These are phyloP conservation scores for Ophiognomonia clavigignenti-juglandacearum DNA, from an alignment of 2,329 filamentous ascomycete species.

Conservation along the genomic window DNA sequence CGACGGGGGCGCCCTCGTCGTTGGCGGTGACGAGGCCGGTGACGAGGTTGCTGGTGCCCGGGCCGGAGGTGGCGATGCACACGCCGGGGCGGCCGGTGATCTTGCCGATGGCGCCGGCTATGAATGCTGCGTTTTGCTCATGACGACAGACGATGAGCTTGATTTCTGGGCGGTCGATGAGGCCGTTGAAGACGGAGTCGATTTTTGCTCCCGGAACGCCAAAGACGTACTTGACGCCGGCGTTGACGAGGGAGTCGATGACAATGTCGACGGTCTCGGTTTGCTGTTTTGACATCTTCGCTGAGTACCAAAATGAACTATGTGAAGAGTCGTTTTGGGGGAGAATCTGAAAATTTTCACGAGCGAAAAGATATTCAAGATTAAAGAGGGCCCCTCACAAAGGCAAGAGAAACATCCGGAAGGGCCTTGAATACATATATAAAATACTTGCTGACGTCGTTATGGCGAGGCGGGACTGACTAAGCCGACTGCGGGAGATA, in stretches of 20 bases:
- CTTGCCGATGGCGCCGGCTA: slow-evolving; percentile 40
- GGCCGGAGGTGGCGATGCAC: slow-evolving; percentile 41
- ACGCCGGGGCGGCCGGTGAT: slow-evolving; percentile 41
- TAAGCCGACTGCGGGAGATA: not conserved
- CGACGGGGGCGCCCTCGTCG: slow-evolving; percentile 41
- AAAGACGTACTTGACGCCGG: slow-evolving; percentile 40
- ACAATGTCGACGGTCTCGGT: slow-evolving; percentile 25
- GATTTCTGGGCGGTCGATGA: slow-evolving; percentile 41
- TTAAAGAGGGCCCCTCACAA: too few relatives aligned
- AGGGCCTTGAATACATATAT: too few relatives aligned
- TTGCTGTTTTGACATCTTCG: too few relatives aligned
- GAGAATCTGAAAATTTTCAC: not conserved
- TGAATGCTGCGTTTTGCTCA: slow-evolving; percentile 46
- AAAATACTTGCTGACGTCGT: not conserved
- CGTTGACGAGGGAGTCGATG: slow-evolving; percentile 26
- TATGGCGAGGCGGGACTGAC: not conserved
- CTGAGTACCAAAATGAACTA: not conserved
- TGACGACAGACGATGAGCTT: slow-evolving; percentile 41
- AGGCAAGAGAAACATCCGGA: too few relatives aligned
- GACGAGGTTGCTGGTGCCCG: slow-evolving; percentile 40
- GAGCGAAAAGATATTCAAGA: not conserved
- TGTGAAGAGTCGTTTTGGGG: not conserved
- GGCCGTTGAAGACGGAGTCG: slow-evolving; percentile 41
- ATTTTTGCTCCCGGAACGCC: slow-evolving; percentile 44
- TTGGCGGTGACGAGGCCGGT: slow-evolving; percentile 42